These are phyloP conservation scores for Uromyces viciae-fabae DNA, from an alignment of 1,284 basidiomycete species.

Conservation along the genomic window DNA sequence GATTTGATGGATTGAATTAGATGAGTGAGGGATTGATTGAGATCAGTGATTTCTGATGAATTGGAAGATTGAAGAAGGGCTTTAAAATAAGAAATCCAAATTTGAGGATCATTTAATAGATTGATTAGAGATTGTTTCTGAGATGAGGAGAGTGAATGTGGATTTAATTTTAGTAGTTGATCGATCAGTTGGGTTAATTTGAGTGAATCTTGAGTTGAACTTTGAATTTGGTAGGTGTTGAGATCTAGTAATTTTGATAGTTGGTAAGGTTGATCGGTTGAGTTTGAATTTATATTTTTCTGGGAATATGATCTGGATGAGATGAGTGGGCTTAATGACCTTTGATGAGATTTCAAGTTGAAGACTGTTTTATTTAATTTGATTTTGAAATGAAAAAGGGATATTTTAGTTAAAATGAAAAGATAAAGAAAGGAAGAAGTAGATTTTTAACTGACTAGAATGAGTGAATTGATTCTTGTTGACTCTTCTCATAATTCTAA, in stretches of 20 bases:
- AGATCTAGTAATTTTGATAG: neutral
- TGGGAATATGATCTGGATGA: too few species aligned
- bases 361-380: neutral
- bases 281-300: neutral
- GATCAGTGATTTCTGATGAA: too few species aligned
- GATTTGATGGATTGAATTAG: conserved; percentile 10
- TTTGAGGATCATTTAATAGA: neutral
- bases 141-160: neutral
- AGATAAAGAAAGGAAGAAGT: too few species aligned
- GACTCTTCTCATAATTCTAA: too few species aligned
- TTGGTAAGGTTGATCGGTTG: neutral
- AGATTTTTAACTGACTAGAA: too few species aligned
- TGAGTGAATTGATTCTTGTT: too few species aligned
- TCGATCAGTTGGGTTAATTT: conserved; percentile 4
- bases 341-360: neutral
- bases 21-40: conserved; percentile 3
- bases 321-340: neutral
- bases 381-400: too few species aligned
- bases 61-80: conserved; percentile 13
- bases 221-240: neutral
- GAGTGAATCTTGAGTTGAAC: neutral
- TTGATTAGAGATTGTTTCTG: neutral
- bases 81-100: conserved; percentile 24
- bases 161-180: neutral
- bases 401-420: too few species aligned